Base-by-base conservation (phyloP, 2,329 filamentous ascomycete genomes). In the Talaromyces pinophilus region DNA sequence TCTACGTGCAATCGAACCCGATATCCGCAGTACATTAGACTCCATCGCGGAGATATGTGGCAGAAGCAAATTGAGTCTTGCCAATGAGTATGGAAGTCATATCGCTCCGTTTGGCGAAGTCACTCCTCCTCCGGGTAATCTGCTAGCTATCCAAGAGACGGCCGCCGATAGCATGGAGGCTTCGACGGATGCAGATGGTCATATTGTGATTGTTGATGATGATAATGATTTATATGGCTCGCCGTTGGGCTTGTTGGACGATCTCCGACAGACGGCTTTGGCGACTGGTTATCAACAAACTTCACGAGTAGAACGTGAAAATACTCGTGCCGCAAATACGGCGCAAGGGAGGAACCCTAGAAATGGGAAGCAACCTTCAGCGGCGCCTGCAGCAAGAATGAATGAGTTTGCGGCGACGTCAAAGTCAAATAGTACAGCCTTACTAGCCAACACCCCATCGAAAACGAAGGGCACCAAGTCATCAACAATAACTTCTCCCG, bases 31-130 rank as follows among this genome's bases (percentile, higher is more conserved):
- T 15, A 86, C 86, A 10, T 81, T 89, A 63, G 84, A 88, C 71
- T 84, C 85, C 17, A 88, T 89, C 70, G 86, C 86, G 28, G 85
- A 88, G 70, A 88, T 89, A 67, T 87, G 85, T 70, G 86, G 87
- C 3, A 81, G 85, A 67, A 88, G 85, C 74, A 83, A 83, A 69
- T 78, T 88, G 72, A 88, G 86, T 70, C 76, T 89, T 67, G 86
- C 87, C 10, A 86, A 88, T 71, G 86, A 88, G 72, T 87, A 89
- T 72, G 83, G 82, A 40, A 85, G 86, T 52, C 87, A 89, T 74
- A 81, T 88, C 42, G 86, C 87, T 25, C 87, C 87, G 0, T 78
- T 87, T 64, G 86, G 86, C 46, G 86, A 88, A 73, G 87, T 88
- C 69, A 76, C 77, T 50, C 78, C 77, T 40, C 72, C 76, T 10